Base-by-base conservation (phyloP, 345 rosid genomes). In the Arabis hirsuta region DNA sequence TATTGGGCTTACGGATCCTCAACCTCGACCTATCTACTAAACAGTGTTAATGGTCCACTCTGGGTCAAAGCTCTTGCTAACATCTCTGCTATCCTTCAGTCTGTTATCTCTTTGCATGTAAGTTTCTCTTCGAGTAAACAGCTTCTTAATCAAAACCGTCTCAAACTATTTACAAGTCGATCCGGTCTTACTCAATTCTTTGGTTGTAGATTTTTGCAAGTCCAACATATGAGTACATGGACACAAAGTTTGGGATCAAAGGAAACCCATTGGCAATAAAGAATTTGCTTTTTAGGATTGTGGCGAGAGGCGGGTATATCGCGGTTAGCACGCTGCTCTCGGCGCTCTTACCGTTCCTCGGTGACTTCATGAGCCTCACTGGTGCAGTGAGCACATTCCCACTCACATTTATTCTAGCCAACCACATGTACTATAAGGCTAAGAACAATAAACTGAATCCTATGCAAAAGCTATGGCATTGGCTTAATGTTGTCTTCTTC, bases 1-100 rank as follows among this genome's bases (percentile, higher is more conserved):
- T 95, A 95, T 43, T 95, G 99, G 99, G 99, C 99, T 2, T 95
- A 95, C 26, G 99, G 99, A n/a, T 71, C 90, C 56, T 78, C 87
- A 9, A 84, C 97, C 9, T 64, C 93, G 0, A 66, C 90, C 5
- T 91, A 91, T 70, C 67, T 95, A 73, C 94, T 95, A 45, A 88
- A 80, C 71, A 90, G 81, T 1, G 85, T 82, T 52, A 82, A 12
- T 19, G 99, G 99, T 27, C 96, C 96, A 2, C 81, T 82, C 55
- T 91, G 97, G 99, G 72, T 90, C 62, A 95, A 88, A 87, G 80
- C 88, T 3, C 19, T 84, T 36, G 99, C 94, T 55, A 91, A 91
- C 62, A 51, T 91, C 38, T 70, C 91, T 0, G 97, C 96, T 58
- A 88, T 90, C 76, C 86, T 95, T 60, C 99, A 95, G 41, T 81